Evolutionary conservation across 257 asterid genomes (phyloP).

Genomic region (Ophiorrhiza pumila): DNA sequence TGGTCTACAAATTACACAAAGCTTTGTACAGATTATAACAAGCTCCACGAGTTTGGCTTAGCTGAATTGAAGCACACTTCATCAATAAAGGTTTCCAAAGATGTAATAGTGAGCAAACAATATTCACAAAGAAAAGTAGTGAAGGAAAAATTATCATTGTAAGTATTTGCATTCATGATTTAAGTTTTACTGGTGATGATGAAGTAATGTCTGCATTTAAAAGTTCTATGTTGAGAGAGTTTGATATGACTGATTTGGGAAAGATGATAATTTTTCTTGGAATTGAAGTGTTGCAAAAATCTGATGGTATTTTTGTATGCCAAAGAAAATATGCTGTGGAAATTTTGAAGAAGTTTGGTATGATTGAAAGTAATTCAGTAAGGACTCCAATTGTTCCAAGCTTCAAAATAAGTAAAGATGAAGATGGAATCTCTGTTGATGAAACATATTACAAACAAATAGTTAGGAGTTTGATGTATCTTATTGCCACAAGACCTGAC

Average conservation of each 20-base stretch:
- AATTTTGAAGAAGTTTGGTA: background rate
- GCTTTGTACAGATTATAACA: background rate
- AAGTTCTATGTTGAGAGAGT: background rate
- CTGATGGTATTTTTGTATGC: background rate
- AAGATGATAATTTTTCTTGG: background rate
- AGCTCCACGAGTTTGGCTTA: background rate
- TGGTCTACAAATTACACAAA: too few relatives aligned
- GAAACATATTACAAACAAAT: background rate
- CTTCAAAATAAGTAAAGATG: background rate
- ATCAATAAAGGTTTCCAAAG: background rate
- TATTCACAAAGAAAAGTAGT: background rate
- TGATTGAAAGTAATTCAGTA: background rate
- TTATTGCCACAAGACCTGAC: background rate
- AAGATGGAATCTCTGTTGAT: background rate
- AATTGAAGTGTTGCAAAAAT: background rate
- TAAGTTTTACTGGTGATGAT: background rate
- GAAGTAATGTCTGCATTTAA: background rate
- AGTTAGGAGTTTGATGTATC: background rate
- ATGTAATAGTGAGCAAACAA: background rate
- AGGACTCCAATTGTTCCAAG: background rate
- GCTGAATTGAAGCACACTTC: background rate
- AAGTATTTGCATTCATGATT: background rate
- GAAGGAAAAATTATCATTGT: background rate
- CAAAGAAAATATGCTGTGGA: constrained; percentile 1
- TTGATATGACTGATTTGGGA: background rate